phyloP scores from a whole-genome alignment of 2,329 filamentous ascomycete species.

The Zarea fungicola region DNA sequence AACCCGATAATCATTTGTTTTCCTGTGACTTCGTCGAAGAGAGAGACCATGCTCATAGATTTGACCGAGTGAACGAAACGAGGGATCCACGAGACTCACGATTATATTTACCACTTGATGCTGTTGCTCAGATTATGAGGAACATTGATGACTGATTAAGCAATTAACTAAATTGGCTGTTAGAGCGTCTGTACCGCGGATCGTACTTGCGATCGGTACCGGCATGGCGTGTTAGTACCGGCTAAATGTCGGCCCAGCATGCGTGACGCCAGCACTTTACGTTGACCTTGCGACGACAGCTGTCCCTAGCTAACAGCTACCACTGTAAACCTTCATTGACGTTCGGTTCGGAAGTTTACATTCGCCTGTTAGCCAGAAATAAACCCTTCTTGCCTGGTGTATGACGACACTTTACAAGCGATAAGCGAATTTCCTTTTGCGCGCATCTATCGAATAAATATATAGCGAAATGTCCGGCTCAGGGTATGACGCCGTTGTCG shows the following conservation, averaged over 20 bases:
- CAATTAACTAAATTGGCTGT: background rate
- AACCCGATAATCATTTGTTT: background rate
- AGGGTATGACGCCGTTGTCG: conserved; percentile 96
- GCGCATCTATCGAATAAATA: background rate
- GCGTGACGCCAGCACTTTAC: conserved; percentile 1
- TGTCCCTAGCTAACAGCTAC: conserved; percentile 4
- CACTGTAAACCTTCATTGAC: conserved; percentile 6
- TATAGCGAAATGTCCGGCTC: conserved; percentile 64
- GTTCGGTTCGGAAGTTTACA: background rate
- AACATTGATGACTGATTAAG: no score
- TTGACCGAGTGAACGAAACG: no score
- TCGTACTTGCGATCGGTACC: background rate
- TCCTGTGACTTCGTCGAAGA: background rate
- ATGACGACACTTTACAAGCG: background rate
- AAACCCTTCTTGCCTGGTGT: no score
- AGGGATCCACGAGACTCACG: no score
- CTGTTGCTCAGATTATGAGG: no score
- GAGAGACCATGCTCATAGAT: background rate
- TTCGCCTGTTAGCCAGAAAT: no score
- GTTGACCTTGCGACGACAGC: background rate
- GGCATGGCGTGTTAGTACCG: background rate
- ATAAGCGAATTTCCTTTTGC: background rate
- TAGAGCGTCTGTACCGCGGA: background rate
- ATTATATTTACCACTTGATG: no score
- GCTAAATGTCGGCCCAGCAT: background rate